These are phyloP conservation scores for Salinomyces thailandicus DNA, from an alignment of 2,329 filamentous ascomycete species.

Conservation along the genomic window DNA sequence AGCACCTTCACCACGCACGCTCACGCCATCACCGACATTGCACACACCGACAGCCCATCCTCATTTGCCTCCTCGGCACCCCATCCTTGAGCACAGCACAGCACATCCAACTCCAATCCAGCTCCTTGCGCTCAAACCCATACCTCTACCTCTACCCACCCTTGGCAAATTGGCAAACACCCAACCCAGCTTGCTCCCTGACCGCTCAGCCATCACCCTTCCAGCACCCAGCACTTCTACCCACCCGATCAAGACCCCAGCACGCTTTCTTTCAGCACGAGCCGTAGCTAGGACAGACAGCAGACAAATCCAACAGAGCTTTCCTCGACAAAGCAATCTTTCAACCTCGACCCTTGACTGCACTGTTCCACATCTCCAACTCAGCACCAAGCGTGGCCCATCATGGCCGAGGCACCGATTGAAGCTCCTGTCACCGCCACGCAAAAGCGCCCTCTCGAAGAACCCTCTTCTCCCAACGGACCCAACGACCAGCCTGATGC, in stretches of 20 bases:
- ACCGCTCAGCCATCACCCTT: constrained; percentile 7
- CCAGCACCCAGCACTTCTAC: constrained; percentile 3
- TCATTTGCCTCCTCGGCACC: constrained; percentile 2
- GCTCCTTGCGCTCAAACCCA: constrained; percentile 1
- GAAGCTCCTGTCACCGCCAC: constrained; percentile 45
- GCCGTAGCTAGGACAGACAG: constrained; percentile 9
- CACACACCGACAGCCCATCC: constrained; percentile 4
- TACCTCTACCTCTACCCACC: not conserved
- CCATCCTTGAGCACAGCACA: constrained; percentile 3
- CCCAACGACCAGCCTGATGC: constrained; percentile 90
- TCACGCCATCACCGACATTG: constrained; percentile 1
- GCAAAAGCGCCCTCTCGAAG: constrained; percentile 91
- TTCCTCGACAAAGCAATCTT: not conserved
- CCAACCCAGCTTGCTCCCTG: constrained; percentile 7
- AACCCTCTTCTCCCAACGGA: constrained; percentile 87
- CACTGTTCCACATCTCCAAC: constrained; percentile 4
- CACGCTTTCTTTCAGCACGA: constrained; percentile 8
- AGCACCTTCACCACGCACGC: constrained; percentile 7
- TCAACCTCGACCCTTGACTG: not conserved
- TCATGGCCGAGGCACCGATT: constrained; percentile 29
- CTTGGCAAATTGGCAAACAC: constrained; percentile 5
- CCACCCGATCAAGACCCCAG: constrained; percentile 5
- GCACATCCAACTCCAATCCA: not conserved
- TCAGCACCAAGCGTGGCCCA: constrained; percentile 6
- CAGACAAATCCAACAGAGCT: constrained; percentile 3